phyloP scores from a whole-genome alignment of 2,329 filamentous ascomycete genomes.

The Helotiales sp. region DNA sequence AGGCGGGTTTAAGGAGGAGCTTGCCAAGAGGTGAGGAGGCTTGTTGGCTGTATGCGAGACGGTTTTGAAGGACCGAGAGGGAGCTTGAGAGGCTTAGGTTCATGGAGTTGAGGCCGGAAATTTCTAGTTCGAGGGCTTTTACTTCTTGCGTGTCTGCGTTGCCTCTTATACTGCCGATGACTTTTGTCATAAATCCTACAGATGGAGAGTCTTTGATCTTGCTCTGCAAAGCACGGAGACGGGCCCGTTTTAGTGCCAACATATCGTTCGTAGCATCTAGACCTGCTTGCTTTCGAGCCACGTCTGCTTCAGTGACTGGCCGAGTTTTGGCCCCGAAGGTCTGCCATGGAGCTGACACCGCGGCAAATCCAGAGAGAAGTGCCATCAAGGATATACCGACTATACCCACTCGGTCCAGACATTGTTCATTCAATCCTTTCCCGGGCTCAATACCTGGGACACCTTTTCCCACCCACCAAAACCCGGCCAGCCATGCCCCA shows the following conservation, averaged over 20 bases:
- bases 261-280: slow-evolving; percentile 80
- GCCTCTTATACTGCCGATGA: slow-evolving; percentile 73
- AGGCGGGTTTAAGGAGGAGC: slow-evolving; percentile 62
- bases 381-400: slow-evolving; percentile 89
- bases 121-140: slow-evolving; percentile 71
- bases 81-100: slow-evolving; percentile 70
- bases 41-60: slow-evolving; percentile 67
- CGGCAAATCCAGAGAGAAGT: slow-evolving; percentile 84
- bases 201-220: slow-evolving; percentile 56
- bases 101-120: slow-evolving; percentile 82
- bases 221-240: slow-evolving; percentile 71
- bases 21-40: slow-evolving; percentile 71
- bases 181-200: slow-evolving; percentile 71
- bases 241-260: slow-evolving; percentile 75
- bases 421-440: slow-evolving; percentile 50
- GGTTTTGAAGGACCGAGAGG: slow-evolving; percentile 65
- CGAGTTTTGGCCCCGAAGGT: slow-evolving; percentile 71
- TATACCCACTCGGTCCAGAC: slow-evolving; percentile 75
- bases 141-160: slow-evolving; percentile 64
- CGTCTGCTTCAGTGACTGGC: slow-evolving; percentile 73
- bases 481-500: slow-evolving; percentile 69
- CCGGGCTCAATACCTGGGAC: slow-evolving; percentile 56
- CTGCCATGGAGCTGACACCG: slow-evolving; percentile 87
- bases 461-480: slow-evolving; percentile 76
- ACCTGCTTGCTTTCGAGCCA: slow-evolving; percentile 78